Base-by-base conservation (phyloP, 441 rosid genomes). In the Macaranga tanarius region DNA sequence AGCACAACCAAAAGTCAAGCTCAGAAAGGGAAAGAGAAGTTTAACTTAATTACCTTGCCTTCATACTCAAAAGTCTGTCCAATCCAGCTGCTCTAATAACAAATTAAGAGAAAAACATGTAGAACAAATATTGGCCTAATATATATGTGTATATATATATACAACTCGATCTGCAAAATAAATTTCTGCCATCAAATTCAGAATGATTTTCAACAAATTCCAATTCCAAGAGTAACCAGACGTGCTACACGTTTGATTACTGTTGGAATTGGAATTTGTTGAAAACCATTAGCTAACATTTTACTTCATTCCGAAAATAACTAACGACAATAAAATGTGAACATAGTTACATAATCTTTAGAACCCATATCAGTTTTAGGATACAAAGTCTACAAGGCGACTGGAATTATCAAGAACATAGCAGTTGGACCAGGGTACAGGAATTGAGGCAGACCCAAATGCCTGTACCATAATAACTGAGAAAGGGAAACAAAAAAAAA, bases 381-480 rank as follows among this genome's bases (percentile, higher is more conserved):
- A 95, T 95, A 95, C 99, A 62, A 95, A 95, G 69, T 95, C 99
- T 47, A 91, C 81, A 79, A 95, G 87, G 68, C 83, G 96, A 74
- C 99, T 95, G 44, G 98, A 83, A 86, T 89, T 91, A 81, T 91
- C 97, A 48, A 95, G 63, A 79, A 85, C 90, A 65, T 92, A 92
- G 89, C 99, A 95, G 74, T 76, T 83, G 59, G 97, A 88, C 65
- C 75, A 81, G 0, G 97, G 99, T 4, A 84, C 86, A 25, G 79
- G 84, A 52, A 90, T 83, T 44, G 95, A 83, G 15, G 73, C 83
- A 61, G 76, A 79, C 15, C 84, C 75, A 54, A 79, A 23, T 31
- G 79, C 79, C 63, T 78, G 86, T 65, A 72, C 19, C 17, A 82
- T 73, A 67, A 85, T 56, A 82, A 71, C 97, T 92, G 89, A 71